Evolutionary conservation across 2,329 filamentous ascomycete genomes (phyloP).

Genomic region (Didymella pinodella): DNA sequence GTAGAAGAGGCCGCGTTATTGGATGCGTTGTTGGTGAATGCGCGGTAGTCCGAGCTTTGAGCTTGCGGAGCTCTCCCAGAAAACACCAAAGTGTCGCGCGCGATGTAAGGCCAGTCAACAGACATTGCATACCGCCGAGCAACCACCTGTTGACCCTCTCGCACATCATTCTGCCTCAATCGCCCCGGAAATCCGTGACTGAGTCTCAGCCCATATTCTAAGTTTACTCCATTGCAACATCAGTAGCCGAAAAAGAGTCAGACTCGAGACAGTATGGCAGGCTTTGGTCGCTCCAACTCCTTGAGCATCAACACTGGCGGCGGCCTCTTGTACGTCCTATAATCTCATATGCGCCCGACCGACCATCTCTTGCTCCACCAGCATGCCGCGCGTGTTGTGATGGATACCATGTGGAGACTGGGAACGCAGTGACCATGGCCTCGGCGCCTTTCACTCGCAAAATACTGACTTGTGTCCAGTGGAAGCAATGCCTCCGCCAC

Average conservation of each 20-base stretch:
- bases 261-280: conserved; percentile 43
- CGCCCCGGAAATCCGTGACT: not conserved
- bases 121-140: not conserved
- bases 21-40: conserved; percentile 17
- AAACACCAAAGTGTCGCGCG: conserved; percentile 15
- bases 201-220: too few relatives aligned
- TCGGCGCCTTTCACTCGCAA: conserved; percentile 9
- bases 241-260: not conserved
- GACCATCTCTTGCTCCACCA: not conserved
- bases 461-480: conserved; percentile 38
- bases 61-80: conserved; percentile 15
- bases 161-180: not conserved
- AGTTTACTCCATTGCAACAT: not conserved
- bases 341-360: not conserved
- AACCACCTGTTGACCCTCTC: not conserved
- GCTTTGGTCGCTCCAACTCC: conserved; percentile 58
- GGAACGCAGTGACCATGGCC: conserved; percentile 16
- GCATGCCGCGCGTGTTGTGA: conserved; percentile 3
- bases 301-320: conserved; percentile 64
- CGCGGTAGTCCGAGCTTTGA: conserved; percentile 28
- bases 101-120: conserved; percentile 5
- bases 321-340: conserved; percentile 56
- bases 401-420: conserved; percentile 11
- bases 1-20: conserved; percentile 7
- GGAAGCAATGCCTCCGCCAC: conserved; percentile 40